Evolutionary conservation across 2,329 filamentous ascomycete genomes (phyloP).

Genomic region (Ophiostoma sp.): DNA sequence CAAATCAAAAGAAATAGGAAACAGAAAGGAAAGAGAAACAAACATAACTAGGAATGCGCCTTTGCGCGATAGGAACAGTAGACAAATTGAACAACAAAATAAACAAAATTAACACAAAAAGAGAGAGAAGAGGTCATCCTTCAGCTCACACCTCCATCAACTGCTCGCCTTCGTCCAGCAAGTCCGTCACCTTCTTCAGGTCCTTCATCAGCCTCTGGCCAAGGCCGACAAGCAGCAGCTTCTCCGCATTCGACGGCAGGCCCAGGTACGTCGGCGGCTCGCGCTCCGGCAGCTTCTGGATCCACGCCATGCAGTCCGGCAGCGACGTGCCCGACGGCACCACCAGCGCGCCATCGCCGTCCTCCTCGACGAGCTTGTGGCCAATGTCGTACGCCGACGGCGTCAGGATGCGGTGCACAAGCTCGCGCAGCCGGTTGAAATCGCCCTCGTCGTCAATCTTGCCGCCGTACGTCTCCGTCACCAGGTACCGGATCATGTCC

Average conservation of each 20-base stretch:
- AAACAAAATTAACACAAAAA: conserved; percentile 15
- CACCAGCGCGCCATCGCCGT: conserved; percentile 46
- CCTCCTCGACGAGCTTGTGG: conserved; percentile 71
- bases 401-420: conserved; percentile 76
- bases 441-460: conserved; percentile 93
- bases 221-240: conserved; percentile 81
- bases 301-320: conserved; percentile 84
- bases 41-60: neutral
- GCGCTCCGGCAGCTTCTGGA: conserved; percentile 84
- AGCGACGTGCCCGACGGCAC: conserved; percentile 78
- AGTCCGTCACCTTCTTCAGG: conserved; percentile 74
- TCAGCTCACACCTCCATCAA: conserved; percentile 38
- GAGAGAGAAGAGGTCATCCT: neutral
- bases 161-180: conserved; percentile 92
- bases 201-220: conserved; percentile 80
- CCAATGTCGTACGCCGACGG: conserved; percentile 87
- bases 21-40: no score
- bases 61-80: neutral
- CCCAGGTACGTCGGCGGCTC: conserved; percentile 95
- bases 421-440: conserved; percentile 63
- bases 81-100: conserved; percentile 10
- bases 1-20: no score
- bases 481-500: conserved; percentile 86
- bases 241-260: conserved; percentile 92
- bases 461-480: conserved; percentile 93